These are phyloP conservation scores for Apiospora aurea DNA, from an alignment of 2,329 filamentous ascomycete species.

Conservation along the genomic window DNA sequence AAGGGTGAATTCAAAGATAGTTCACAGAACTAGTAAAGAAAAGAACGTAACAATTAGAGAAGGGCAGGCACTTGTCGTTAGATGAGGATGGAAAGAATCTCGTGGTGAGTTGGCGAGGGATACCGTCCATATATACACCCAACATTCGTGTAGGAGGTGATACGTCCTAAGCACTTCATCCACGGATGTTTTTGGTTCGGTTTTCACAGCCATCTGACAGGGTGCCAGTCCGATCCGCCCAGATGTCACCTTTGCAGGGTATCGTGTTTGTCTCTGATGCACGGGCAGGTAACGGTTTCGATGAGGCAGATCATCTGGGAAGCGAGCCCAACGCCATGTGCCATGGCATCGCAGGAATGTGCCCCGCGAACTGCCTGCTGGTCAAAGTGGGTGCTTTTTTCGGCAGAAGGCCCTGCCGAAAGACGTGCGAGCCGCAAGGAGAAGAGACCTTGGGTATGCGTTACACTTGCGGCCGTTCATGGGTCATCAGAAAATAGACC, in stretches of 20 bases:
- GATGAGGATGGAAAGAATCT: conserved; percentile 34
- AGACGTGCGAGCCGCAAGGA: neutral
- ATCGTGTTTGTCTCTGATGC: neutral
- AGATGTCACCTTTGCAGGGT: conserved; percentile 7
- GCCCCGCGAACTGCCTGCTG: conserved; percentile 13
- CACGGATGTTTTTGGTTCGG: neutral
- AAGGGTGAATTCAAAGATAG: conserved; percentile 34
- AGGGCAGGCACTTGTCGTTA: conserved; percentile 38
- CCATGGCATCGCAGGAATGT: conserved; percentile 9
- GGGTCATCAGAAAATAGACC: neutral
- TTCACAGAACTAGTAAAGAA: conserved; percentile 42
- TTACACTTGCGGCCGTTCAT: neutral
- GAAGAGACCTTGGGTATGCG: neutral
- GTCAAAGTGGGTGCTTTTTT: conserved; percentile 5
- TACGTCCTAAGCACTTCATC: neutral
- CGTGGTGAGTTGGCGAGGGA: neutral
- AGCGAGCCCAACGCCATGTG: neutral
- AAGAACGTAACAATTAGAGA: conserved; percentile 38
- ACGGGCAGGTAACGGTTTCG: neutral
- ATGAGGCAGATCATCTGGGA: conserved; percentile 8
- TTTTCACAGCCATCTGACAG: neutral
- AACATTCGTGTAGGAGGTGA: neutral
- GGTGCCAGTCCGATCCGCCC: conserved; percentile 5
- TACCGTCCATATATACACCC: conserved; percentile 24
- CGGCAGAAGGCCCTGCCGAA: conserved; percentile 14